Evolutionary conservation across 371 early-diverging fungal genomes (phyloP).

Genomic region (Mortierella polycephala): DNA sequence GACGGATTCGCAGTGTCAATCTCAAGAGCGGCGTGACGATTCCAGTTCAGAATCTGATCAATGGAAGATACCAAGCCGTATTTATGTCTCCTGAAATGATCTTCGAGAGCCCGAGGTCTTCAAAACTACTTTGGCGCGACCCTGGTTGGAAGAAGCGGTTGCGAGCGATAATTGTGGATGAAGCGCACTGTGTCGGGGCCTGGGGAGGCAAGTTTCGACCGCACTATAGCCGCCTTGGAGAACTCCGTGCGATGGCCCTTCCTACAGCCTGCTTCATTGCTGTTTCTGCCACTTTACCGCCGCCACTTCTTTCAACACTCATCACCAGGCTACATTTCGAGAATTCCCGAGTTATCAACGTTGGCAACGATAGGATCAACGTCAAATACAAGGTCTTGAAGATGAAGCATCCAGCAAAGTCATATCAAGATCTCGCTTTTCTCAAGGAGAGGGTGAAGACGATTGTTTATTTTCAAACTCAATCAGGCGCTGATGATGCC

Average conservation of each 20-base stretch:
- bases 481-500: background rate
- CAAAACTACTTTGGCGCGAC: background rate
- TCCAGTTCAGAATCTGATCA: background rate
- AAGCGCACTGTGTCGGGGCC: background rate
- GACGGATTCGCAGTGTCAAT: no score
- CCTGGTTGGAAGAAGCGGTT: background rate
- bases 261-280: background rate
- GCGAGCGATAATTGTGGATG: background rate
- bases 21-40: background rate
- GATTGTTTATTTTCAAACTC: conserved; percentile 1
- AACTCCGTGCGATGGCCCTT: background rate
- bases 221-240: background rate
- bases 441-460: background rate
- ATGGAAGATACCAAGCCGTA: background rate
- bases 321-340: background rate
- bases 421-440: background rate
- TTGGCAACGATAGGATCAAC: background rate
- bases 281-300: background rate
- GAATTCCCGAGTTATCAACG: background rate
- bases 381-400: background rate
- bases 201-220: conserved; percentile 1
- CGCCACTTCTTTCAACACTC: background rate
- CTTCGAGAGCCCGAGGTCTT: background rate
- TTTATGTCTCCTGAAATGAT: conserved; percentile 6
- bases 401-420: no score